Base-by-base conservation (phyloP, 805 yeast species). In the Candida glaebosa region DNA sequence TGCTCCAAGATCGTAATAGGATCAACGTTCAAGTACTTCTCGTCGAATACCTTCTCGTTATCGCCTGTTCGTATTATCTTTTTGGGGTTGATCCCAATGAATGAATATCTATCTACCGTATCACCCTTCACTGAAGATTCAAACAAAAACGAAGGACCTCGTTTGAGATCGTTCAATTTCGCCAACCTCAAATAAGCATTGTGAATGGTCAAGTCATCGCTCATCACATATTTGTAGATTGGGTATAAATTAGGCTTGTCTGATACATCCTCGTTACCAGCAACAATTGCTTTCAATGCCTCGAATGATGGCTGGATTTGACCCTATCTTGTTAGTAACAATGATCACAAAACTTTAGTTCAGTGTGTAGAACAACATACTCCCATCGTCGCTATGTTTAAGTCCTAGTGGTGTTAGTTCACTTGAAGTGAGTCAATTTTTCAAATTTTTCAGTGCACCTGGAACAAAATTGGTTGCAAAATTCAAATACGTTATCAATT, bases 61-160 rank as follows among this genome's bases (percentile, higher is more conserved):
- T 84, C 86, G 2, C 97, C 97, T 1, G 98, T 90, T 45, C 74
- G 78, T 52, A 93, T 84, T 41, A 84, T 73, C 53, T 89, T 86
- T 46, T 83, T 78, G 12, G 99, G 99, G 18, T 78, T 77, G 35
- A 82, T 72, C 3, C 99, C 99, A 57, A 93, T 81, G 60, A 90
- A 91, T 1, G 97, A 87, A 65, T 83, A 93, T 50, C 99, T 73
- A 47, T 87, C 96, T 22, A 93, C 79, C 35, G 84, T 82, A 58
- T 90, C 96, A 38, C 96, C 96, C 44, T 87, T 87, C 46, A 76
- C 77, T 2, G 98, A 95, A 51, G 91, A 81, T 62, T 93, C 99
- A 50, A 93, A 78, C 39, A 93, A 67, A 54, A 91, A 90, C 3
- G 95, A 84, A 30, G 84, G 84, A 0, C 72, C 54, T 49, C 84